Evolutionary conservation across 163 green algal species (phyloP), one percentile per base, ranked within the genome.

Genomic region (Smithsoniella earleae): DNA sequence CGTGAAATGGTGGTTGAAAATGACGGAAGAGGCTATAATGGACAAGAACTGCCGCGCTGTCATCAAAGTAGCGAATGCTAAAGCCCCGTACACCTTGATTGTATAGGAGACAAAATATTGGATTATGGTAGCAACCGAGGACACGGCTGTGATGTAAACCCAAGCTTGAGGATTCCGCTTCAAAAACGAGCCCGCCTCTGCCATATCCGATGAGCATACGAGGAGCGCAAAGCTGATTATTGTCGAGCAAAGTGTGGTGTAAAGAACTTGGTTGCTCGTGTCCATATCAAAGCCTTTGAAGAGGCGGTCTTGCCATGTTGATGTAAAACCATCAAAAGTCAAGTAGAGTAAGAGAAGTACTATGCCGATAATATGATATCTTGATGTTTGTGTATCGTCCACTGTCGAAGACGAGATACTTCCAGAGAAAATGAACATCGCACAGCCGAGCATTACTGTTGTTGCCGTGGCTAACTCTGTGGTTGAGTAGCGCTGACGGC

Each of bases 51-150:
- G 93, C 31, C 93, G 84, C 0, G 91, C 96, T 31, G 93, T 98
- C 93, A 98, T 98, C 74, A 96, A 88, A 54, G 87, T 94, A 25
- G 93, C 93, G 76, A 98, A 96, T 30, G 92, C 73, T 36, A 97
- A 82, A 13, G 93, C 88, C 90, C 93, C 83, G 77, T 91, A 94
- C 1, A 77, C 82, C 45, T 89, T 89, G 81, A 98, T 97, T 28
- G 93, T 97, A 77, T 95, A 91, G 1, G 85, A 87, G 74, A 99
- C 98, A 79, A 96, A 82, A 45, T 86, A 75, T 69, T 73, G 44
- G 20, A 76, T 80, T 8, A 78, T 74, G 3, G 77, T 82, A 4
- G 81, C 73, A 0, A 77, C 73, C n/a, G 74, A 52, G 40, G 52
- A 77, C 27, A 83, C 64, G n/a, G 78, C 36, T 2, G 82, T 34